Conservation (phyloP, 805 yeast species). For the Ogataea saltuana region DNA sequence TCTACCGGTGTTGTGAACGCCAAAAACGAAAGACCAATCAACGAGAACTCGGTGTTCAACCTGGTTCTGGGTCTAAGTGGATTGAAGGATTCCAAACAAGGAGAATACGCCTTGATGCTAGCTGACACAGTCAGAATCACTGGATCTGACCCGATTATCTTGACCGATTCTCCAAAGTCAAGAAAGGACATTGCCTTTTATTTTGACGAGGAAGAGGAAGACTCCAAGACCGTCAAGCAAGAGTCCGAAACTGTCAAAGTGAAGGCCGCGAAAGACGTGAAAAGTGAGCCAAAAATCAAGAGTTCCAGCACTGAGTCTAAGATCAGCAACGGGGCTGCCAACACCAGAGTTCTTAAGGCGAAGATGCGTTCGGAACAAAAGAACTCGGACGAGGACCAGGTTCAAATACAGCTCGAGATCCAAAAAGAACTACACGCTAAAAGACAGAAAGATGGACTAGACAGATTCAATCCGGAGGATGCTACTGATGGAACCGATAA, state of each 20-base stretch:
- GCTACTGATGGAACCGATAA: constrained; percentile 62
- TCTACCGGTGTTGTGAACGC: constrained; percentile 68
- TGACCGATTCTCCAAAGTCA: constrained; percentile 73
- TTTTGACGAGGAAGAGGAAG: constrained; percentile 71
- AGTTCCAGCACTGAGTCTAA: constrained; percentile 12
- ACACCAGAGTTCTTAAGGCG: constrained; percentile 71
- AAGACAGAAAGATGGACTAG: constrained; percentile 83
- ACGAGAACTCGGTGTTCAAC: constrained; percentile 73
- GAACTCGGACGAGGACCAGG: constrained; percentile 73
- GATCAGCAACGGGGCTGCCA: constrained; percentile 36
- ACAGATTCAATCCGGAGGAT: constrained; percentile 78
- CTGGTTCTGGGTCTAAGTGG: constrained; percentile 76
- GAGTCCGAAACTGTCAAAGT: constrained; percentile 31
- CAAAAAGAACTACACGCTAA: constrained; percentile 83
- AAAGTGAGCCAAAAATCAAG: constrained; percentile 8
- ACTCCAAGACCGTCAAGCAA: constrained; percentile 34
- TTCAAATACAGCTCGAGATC: constrained; percentile 75
- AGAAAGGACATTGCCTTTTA: constrained; percentile 80
- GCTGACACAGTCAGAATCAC: constrained; percentile 81
- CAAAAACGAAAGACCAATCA: constrained; percentile 66
- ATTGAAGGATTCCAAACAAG: constrained; percentile 52
- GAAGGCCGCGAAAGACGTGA: constrained; percentile 15
- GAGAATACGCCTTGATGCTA: constrained; percentile 67
- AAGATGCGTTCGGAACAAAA: constrained; percentile 77
- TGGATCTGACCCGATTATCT: constrained; percentile 56